Percentiles rank a stretch among this genome's conserved stretches.
phyloP scores from a whole-genome alignment of 331 rosid genomes.

The Pyrus hybrid region DNA sequence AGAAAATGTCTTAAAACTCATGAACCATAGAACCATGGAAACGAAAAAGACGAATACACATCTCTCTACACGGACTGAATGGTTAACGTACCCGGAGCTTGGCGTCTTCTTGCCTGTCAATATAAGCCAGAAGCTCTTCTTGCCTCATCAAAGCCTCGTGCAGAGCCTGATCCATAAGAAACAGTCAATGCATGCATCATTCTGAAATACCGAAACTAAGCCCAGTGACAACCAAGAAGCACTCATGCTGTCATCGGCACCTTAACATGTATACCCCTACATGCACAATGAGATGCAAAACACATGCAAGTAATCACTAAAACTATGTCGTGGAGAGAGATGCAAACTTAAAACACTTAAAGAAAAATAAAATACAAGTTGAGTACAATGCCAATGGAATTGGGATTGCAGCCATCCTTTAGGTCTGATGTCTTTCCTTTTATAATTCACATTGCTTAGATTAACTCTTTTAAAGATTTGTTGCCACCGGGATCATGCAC shows the following conservation, averaged over 20 bases:
- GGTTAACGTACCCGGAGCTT: constrained; percentile 57
- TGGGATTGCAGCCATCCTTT: too few relatives aligned
- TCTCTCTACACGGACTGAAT: neutral
- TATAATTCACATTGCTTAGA: too few relatives aligned
- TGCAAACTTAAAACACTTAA: neutral
- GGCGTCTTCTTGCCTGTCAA: constrained; percentile 82
- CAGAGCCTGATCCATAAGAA: constrained; percentile 52
- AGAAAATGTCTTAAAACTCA: neutral
- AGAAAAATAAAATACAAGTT: neutral
- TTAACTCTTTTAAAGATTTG: too few relatives aligned
- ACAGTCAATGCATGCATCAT: neutral
- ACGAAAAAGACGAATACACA: neutral
- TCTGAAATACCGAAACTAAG: neutral
- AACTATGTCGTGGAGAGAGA: too few relatives aligned
- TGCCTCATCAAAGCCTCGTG: constrained; percentile 87
- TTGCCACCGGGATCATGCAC: too few relatives aligned
- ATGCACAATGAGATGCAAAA: neutral
- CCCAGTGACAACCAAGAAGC: neutral
- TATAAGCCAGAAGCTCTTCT: constrained; percentile 87
- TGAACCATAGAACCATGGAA: neutral
- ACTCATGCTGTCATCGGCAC: too few relatives aligned
- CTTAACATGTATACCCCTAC: neutral
- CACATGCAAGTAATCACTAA: neutral
- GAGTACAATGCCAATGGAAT: neutral
- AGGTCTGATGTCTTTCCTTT: too few relatives aligned